Base-by-base conservation (phyloP, 2,329 filamentous ascomycete genomes). In the Cercospora zeina region DNA sequence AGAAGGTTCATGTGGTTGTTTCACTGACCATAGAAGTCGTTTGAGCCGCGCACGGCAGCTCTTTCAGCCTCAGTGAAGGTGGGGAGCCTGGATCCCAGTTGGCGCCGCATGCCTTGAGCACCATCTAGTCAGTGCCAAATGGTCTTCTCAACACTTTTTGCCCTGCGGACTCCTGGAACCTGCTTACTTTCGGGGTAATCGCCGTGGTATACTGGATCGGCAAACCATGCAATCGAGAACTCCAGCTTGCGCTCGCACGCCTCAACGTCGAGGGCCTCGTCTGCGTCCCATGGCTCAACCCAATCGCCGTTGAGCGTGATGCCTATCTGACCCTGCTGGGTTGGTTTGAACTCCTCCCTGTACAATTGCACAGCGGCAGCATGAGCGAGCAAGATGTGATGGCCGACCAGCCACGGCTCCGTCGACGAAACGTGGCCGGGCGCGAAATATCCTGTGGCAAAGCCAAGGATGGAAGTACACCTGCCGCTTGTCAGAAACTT, bases 171-270 rank as follows among this genome's bases (percentile, higher is more conserved):
- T 37, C 54, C 60, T 63, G 39, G 58, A 27, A 33, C n/a, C 39
- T 19, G 39, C 62, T 59, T 53, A 64, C 88, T 91, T 64, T 85
- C 89, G 7, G 91, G 91, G 58, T 96, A 96, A 68, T 89, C 84
- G 68, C 91, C 91, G 65, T 88, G 85, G 81, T 96, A 96, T 73
- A 96, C 85, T 34, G 91, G 90, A 78, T 96, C 91, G 8, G 88
- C 90, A 72, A 95, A 96, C 91, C 91, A 96, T 56, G 85, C 87
- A 75, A 93, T 96, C 70, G 88, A 83, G 74, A 96, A 96, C 78
- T 96, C 91, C 71, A 93, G 86, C 80, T 93, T 93, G 73, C 90
- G 88, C 71, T 90, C 81, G 67, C 85, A 87, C 13, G 91, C 91
- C 75, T 88, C 89, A 59, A 91, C 82, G 73, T 96, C 91, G 16